Base-by-base conservation (phyloP, 2,329 filamentous ascomycete genomes). In the Penicillium sp. region DNA sequence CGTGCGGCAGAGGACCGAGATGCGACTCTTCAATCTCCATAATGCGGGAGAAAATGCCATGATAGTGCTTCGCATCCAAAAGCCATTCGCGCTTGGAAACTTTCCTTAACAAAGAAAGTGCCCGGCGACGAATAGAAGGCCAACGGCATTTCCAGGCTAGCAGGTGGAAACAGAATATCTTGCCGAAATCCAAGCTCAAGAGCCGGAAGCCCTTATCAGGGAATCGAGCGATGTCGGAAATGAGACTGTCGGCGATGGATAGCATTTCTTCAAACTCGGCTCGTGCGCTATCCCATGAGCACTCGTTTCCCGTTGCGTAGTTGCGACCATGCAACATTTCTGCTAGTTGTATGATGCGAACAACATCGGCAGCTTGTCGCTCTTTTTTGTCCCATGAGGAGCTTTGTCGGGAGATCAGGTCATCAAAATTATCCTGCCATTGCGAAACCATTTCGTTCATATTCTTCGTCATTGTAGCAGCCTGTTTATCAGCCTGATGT, bases 61-160 rank as follows among this genome's bases (percentile, higher is more conserved):
- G 49, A 14, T 67, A 68, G n/a, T 64, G 60, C 11, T 59, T 49
- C 22, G 58, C 34, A 31, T 61, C 50, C 2, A 66, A 55, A 20
- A 63, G 25, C 59, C 60, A 62, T 41, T 67, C 61, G 35, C 60
- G 66, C 35, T 42, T 57, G 3, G 65, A 61, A 6, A 64, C 57
- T 4, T 55, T 58, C 5, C 15, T 43, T 10, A 66, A 56, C 12
- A 68, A 35, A 22, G 61, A 60, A 10, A 67, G 50, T 5, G 53
- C 65, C 12, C 38, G 52, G 25, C 65, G 65, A 25, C 65, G 66
- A 31, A 68, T 51, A 54, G 53, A 43, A 12, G 66, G 65, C 59
- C 65, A 65, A 25, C 66, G 65, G 34, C 66, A 68, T 39, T 63
- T 68, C 65, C 66, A 68, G 2, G 63, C 65, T n/a, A 64, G 51